phyloP scores from a whole-genome alignment of 2,329 filamentous ascomycete species.

The Ophiocordyceps camponoti-leonardi region DNA sequence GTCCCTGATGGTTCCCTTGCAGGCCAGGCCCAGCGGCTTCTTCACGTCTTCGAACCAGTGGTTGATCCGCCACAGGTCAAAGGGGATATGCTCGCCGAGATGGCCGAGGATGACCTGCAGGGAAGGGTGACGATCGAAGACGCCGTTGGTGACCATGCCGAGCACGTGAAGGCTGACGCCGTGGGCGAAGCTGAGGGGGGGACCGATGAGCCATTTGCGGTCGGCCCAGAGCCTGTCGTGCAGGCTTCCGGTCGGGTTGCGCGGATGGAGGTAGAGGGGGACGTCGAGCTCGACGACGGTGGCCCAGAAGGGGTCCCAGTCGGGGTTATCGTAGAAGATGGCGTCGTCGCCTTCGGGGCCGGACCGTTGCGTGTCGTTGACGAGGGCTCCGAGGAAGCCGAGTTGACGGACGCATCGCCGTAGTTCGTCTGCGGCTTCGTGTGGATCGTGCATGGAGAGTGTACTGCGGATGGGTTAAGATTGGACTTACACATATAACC shows the following conservation, averaged over 20 bases:
- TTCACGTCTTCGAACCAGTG: slow-evolving; percentile 39
- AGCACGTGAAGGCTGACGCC: slow-evolving; percentile 41
- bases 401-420: slow-evolving; percentile 33
- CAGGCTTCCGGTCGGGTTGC: slow-evolving; percentile 36
- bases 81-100: slow-evolving; percentile 30
- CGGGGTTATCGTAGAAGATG: slow-evolving; percentile 45
- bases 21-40: slow-evolving; percentile 28
- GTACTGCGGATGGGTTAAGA: slow-evolving; percentile 10
- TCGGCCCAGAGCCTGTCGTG: slow-evolving; percentile 41
- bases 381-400: slow-evolving; percentile 44
- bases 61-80: slow-evolving; percentile 31
- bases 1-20: slow-evolving; percentile 30
- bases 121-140: slow-evolving; percentile 29
- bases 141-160: slow-evolving; percentile 29
- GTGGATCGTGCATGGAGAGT: slow-evolving; percentile 35
- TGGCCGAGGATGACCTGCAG: slow-evolving; percentile 29
- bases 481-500: too few relatives aligned
- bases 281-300: slow-evolving; percentile 41
- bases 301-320: slow-evolving; percentile 46
- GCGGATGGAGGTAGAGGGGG: slow-evolving; percentile 46
- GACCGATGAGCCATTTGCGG: slow-evolving; percentile 41
- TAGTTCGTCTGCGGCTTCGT: slow-evolving; percentile 31
- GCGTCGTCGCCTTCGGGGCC: slow-evolving; percentile 40
- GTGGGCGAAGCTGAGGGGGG: slow-evolving; percentile 39
- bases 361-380: slow-evolving; percentile 44